phyloP scores from a whole-genome alignment of 768 basidiomycete genomes.

The Gymnopilus dilepis region DNA sequence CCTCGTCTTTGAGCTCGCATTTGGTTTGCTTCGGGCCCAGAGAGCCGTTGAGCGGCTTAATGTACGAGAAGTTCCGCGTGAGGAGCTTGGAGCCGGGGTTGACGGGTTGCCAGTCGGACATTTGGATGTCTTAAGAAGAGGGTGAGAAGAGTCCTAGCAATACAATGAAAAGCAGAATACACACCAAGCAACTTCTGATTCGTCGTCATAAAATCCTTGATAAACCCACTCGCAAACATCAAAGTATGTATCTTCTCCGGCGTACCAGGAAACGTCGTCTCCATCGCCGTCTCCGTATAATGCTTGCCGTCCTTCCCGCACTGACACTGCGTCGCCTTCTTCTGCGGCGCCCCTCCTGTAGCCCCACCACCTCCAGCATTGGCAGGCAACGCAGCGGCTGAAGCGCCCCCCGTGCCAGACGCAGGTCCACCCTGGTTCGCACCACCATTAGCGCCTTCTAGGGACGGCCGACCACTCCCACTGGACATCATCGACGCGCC shows the following conservation, averaged over 20 bases:
- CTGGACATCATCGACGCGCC: slow-evolving; percentile 39
- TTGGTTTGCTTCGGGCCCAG: slow-evolving; percentile 95
- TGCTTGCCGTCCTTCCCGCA: slow-evolving; percentile 78
- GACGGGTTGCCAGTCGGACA: slow-evolving; percentile 90
- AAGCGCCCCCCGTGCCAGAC: slow-evolving; percentile 23
- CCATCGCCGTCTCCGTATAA: slow-evolving; percentile 74
- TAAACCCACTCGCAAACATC: slow-evolving; percentile 95
- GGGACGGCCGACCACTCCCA: slow-evolving; percentile 38
- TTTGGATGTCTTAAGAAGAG: slow-evolving; percentile 77
- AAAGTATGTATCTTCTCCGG: slow-evolving; percentile 96
- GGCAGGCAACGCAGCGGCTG: slow-evolving; percentile 13
- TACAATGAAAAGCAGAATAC: slow-evolving; percentile 28
- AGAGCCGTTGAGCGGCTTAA: slow-evolving; percentile 87
- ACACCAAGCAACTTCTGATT: slow-evolving; percentile 88
- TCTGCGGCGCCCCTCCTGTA: slow-evolving; percentile 24
- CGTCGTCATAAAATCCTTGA: slow-evolving; percentile 91
- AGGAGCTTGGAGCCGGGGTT: slow-evolving; percentile 68
- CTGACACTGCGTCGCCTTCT: slow-evolving; percentile 71
- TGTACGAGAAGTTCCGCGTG: slow-evolving; percentile 91
- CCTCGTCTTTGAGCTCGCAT: slow-evolving; percentile 93
- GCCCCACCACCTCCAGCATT: slow-evolving; percentile 9
- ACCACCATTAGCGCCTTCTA: slow-evolving; percentile 32
- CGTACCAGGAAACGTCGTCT: slow-evolving; percentile 82
- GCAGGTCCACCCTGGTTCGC: slow-evolving; percentile 23
- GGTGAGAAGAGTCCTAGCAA: background rate